Conservation (phyloP, 371 early-diverging fungal genomes). For the Mortierella sp. region DNA sequence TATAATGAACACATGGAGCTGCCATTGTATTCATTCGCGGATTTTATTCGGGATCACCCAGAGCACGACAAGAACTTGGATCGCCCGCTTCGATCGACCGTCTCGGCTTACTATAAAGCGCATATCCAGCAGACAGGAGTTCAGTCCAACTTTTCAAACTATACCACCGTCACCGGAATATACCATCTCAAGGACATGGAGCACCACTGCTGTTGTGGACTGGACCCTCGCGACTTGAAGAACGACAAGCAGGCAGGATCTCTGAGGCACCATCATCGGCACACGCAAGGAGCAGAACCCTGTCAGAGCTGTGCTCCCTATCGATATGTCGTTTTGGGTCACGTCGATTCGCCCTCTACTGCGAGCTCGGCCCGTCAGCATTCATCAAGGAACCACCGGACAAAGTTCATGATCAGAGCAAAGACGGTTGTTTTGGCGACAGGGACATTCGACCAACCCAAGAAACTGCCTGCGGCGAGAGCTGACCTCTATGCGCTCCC, state of each 20-base stretch:
- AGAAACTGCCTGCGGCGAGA: constrained; percentile 36
- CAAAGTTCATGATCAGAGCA: constrained; percentile 35
- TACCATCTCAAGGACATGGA: constrained; percentile 53
- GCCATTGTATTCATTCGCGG: constrained; percentile 44
- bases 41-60: constrained; percentile 43
- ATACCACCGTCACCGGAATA: constrained; percentile 48
- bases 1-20: constrained; percentile 58
- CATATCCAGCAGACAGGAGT: constrained; percentile 40
- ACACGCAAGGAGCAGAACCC: not conserved
- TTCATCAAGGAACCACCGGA: constrained; percentile 10
- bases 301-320: constrained; percentile 29
- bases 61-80: constrained; percentile 33
- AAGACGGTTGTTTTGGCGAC: constrained; percentile 50
- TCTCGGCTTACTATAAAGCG: constrained; percentile 52
- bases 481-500: constrained; percentile 30
- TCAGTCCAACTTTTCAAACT: constrained; percentile 38
- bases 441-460: constrained; percentile 55
- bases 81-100: constrained; percentile 48
- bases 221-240: constrained; percentile 20
- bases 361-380: not conserved
- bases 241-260: not conserved
- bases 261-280: not conserved
- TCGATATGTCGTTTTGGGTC: constrained; percentile 49
- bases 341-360: constrained; percentile 17
- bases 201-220: constrained; percentile 45